phyloP scores from a whole-genome alignment of 495 filamentous ascomycete species.

The Articulospora tetracladia region DNA sequence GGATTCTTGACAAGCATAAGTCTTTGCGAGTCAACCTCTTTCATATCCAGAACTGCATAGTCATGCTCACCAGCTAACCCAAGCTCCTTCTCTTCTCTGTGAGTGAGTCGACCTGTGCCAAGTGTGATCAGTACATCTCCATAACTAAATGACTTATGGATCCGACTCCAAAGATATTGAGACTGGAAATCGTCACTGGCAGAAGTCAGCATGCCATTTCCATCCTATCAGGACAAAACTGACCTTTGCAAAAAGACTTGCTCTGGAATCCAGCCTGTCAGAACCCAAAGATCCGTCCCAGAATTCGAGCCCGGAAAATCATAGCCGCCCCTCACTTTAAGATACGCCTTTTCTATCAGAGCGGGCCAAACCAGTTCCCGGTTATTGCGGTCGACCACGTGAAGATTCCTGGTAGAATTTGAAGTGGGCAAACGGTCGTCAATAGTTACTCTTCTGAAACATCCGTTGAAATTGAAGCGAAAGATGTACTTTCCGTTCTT shows the following conservation, averaged over 20 bases:
- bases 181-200: constrained; percentile 66
- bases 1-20: constrained; percentile 90
- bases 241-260: constrained; percentile 83
- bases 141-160: constrained; percentile 67
- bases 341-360: constrained; percentile 91
- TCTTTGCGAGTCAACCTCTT: constrained; percentile 56
- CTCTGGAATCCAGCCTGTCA: constrained; percentile 96
- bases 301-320: constrained; percentile 99
- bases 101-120: constrained; percentile 77
- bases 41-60: constrained; percentile 85
- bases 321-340: constrained; percentile 96
- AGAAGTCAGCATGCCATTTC: neutral
- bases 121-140: constrained; percentile 86
- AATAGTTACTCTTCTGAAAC: constrained; percentile 79
- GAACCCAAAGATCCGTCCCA: constrained; percentile 82
- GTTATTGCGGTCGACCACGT: constrained; percentile 86
- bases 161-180: constrained; percentile 70
- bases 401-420: constrained; percentile 63
- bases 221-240: neutral
- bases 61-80: constrained; percentile 88
- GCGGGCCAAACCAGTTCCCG: constrained; percentile 83
- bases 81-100: constrained; percentile 69
- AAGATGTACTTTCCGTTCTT: constrained; percentile 86
- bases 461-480: constrained; percentile 92
- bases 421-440: constrained; percentile 90